A percentile compares a stretch with the other conserved stretches of the same genome.
phyloP scores from a whole-genome alignment of 345 rosid genomes.

The Cochlearia excelsa region DNA sequence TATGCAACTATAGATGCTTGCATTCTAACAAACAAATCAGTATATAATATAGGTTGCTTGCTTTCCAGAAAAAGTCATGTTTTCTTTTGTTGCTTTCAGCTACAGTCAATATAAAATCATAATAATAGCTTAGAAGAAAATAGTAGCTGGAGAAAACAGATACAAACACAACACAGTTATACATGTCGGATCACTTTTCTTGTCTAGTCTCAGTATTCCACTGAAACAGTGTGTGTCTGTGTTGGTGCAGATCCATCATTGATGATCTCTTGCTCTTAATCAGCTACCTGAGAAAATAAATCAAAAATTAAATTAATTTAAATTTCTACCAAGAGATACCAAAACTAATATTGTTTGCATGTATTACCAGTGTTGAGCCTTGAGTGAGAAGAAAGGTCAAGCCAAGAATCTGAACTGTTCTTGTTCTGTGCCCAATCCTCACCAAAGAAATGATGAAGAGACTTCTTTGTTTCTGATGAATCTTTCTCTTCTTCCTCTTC shows the following conservation, averaged over 20 bases:
- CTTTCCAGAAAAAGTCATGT: too few species aligned
- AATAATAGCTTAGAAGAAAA: not conserved
- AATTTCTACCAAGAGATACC: too few species aligned
- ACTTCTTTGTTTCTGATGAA: slow-evolving; percentile 40
- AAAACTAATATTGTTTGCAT: too few species aligned
- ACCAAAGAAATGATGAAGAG: slow-evolving; percentile 77
- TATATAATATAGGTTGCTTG: not conserved
- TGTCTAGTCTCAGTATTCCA: slow-evolving; percentile 36
- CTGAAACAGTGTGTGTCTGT: too few species aligned
- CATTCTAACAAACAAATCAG: slow-evolving; percentile 27
- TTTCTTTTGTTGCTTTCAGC: too few species aligned
- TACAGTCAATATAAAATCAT: too few species aligned
- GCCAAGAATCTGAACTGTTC: slow-evolving; percentile 42
- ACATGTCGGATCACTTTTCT: slow-evolving; percentile 33
- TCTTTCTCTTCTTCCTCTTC: slow-evolving; percentile 1
- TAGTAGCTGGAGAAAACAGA: slow-evolving; percentile 23
- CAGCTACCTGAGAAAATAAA: slow-evolving; percentile 24
- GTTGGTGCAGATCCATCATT: too few species aligned
- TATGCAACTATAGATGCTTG: slow-evolving; percentile 18
- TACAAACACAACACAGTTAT: slow-evolving; percentile 8
- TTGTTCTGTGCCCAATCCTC: slow-evolving; percentile 52
- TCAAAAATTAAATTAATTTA: not conserved
- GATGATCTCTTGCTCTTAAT: not conserved
- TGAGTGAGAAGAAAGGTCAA: slow-evolving; percentile 46
- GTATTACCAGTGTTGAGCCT: slow-evolving; percentile 44